Conservation (phyloP, 306 rosid genomes). For the Corylus heterophylla region DNA sequence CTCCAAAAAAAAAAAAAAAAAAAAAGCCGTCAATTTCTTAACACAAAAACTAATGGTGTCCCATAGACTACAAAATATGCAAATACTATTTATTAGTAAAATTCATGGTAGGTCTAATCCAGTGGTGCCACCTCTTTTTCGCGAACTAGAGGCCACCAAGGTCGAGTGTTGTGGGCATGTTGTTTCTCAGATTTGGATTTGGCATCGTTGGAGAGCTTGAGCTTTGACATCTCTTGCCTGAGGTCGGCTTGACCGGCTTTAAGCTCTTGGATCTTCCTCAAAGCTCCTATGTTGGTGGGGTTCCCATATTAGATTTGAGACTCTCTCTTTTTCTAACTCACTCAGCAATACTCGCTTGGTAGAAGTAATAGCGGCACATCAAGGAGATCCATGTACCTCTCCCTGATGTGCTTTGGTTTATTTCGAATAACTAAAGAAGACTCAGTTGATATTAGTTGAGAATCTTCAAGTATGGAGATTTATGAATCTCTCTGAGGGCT, state of each 20-base stretch:
- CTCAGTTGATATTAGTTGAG: not conserved
- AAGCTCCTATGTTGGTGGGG: conserved; percentile 68
- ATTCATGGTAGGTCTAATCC: no score
- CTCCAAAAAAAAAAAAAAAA: no score
- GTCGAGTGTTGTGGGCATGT: no score
- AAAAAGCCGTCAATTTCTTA: no score
- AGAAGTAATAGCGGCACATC: not conserved
- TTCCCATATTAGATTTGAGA: conserved; percentile 43
- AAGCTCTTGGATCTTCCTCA: conserved; percentile 81
- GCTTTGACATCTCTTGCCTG: conserved; percentile 79
- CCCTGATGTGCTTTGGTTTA: not conserved
- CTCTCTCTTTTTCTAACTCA: not conserved
- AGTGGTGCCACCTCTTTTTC: no score
- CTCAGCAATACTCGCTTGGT: not conserved
- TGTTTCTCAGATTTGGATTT: no score
- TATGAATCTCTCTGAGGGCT: conserved; percentile 21
- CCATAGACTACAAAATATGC: no score
- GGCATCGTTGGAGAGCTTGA: conserved; percentile 10
- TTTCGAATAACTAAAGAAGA: conserved; percentile 3
- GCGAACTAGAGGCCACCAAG: no score
- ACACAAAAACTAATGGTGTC: no score
- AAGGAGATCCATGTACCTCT: not conserved
- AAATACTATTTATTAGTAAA: no score
- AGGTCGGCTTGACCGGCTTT: conserved; percentile 88
- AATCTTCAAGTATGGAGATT: conserved; percentile 4